Evolutionary conservation across 164 flowering plant genomes (phyloP).

Genomic region (Piper longum): DNA sequence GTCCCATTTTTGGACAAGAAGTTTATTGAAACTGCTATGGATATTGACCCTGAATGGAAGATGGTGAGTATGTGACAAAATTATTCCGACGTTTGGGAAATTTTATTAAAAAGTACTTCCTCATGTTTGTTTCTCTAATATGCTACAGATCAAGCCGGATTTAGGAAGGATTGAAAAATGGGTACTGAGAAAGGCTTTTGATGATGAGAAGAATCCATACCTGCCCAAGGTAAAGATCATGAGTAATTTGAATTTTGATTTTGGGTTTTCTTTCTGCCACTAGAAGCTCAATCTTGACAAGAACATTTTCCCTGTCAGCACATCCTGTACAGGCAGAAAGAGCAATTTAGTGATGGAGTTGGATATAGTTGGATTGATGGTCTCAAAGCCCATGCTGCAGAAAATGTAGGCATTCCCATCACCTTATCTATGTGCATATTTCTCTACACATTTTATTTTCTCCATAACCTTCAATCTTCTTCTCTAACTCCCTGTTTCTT

Average conservation of each 20-base stretch:
- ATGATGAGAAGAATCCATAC: conserved; percentile 76
- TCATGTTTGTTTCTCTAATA: no score
- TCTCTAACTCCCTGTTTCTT: background rate
- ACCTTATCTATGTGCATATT: conserved; percentile 4
- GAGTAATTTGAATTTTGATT: background rate
- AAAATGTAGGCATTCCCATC: conserved; percentile 34
- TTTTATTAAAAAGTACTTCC: no score
- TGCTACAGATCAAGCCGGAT: conserved; percentile 49
- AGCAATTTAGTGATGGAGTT: conserved; percentile 95
- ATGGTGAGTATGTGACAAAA: conserved; percentile 32
- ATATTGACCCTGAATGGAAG: conserved; percentile 86
- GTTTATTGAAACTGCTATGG: conserved; percentile 77
- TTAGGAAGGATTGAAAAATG: conserved; percentile 80
- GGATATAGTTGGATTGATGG: conserved; percentile 99
- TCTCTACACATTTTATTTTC: background rate
- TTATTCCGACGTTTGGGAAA: background rate
- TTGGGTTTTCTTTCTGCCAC: background rate
- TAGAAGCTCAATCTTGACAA: background rate
- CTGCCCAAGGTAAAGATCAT: conserved; percentile 61
- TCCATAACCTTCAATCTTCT: background rate
- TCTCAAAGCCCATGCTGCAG: conserved; percentile 76
- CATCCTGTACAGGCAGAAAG: conserved; percentile 86
- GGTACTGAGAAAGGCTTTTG: conserved; percentile 84
- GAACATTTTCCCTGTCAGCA: conserved; percentile 41
- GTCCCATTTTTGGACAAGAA: conserved; percentile 93